Base-by-base conservation (phyloP, 2,329 filamentous ascomycete species). In the Xylariomycetidae sp. region DNA sequence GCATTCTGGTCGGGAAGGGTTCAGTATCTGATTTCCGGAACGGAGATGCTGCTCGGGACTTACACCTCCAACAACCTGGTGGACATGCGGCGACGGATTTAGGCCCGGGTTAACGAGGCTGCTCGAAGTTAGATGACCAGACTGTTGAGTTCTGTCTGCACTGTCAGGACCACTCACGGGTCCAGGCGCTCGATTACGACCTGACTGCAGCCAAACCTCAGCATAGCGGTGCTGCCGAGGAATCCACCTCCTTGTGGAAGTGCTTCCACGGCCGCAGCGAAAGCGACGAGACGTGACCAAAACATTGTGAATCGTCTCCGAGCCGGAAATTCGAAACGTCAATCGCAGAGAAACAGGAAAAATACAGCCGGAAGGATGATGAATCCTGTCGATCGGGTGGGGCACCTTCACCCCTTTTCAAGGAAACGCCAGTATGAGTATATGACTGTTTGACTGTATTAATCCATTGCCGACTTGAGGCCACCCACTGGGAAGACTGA, bases 181-280 rank as follows among this genome's bases (percentile, higher is more conserved):
- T 45, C 42, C 17, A 45, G 42, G 8, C 42, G 32, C 27, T 45
- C 42, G 14, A 45, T 45, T 9, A 45, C 42, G 19, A 45, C 42
- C 37, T 50, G 48, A 23, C 44, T 46, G 27, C 48, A 50, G 17
- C 48, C 48, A 22, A 49, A 50, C 20, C 48, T 41, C 29, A 50
- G 34, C 23, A 50, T 43, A 27, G 46, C 48, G 26, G 42, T 39
- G 27, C 35, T 34, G 23, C 48, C 33, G 9, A 40, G 40, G 4
- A 42, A 42, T 35, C 30, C 23, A 27, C 40, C 22, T 33, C 38
- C 38, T 44, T 50, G 48, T 7, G 48, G 48, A 17, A 36, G 32
- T 26, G 48, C 48, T 16, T 42, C 30, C 20, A 31, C 41, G 18
- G 44, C 22, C 25, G 40, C 35, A 27, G 40, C 25, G 8, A 50